phyloP scores from a whole-genome alignment of 345 rosid species.

The Euphorbia tirucalli region DNA sequence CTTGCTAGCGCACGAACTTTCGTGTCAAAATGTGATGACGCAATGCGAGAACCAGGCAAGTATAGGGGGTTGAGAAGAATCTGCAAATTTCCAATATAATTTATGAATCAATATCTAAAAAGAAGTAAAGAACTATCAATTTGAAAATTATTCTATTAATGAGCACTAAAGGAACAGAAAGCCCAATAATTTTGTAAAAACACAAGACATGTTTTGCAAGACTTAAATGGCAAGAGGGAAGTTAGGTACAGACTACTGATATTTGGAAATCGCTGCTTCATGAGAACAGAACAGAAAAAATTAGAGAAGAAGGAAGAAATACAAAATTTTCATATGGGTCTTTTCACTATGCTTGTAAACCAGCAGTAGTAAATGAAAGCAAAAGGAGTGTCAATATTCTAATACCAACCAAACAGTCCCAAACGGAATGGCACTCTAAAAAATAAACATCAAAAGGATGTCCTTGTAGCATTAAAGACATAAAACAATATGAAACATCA shows the following conservation, averaged over 20 bases:
- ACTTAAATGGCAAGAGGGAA: not conserved
- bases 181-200: too few species aligned
- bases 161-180: not conserved
- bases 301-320: not conserved
- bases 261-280: not conserved
- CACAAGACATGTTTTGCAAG: slow-evolving; percentile 2
- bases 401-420: not conserved
- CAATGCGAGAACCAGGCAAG: slow-evolving; percentile 85
- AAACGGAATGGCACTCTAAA: not conserved
- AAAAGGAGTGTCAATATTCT: not conserved
- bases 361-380: not conserved
- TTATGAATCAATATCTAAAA: not conserved
- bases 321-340: not conserved
- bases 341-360: slow-evolving; percentile 1
- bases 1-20: slow-evolving; percentile 94
- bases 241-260: not conserved
- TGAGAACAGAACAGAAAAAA: not conserved
- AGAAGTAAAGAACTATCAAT: not conserved
- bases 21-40: slow-evolving; percentile 88
- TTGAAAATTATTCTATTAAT: not conserved
- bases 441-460: not conserved
- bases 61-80: slow-evolving; percentile 87
- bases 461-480: not conserved
- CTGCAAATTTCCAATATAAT: slow-evolving; percentile 40
- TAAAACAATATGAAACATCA: not conserved